phyloP scores from a whole-genome alignment of 441 rosid genomes.

The Populus hybrid region DNA sequence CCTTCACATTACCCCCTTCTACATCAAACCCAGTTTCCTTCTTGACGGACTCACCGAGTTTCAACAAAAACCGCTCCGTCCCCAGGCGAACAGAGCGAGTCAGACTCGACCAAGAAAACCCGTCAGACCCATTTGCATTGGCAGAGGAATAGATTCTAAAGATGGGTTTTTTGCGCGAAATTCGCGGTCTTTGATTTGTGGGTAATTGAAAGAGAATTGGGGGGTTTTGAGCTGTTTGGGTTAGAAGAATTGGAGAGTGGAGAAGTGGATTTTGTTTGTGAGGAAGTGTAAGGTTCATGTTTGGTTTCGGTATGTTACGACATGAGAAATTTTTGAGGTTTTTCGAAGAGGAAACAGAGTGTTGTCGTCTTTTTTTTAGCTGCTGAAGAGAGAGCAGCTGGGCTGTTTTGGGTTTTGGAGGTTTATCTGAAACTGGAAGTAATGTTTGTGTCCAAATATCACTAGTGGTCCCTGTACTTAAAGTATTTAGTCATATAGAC shows the following conservation, averaged over 20 bases:
- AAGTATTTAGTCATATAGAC: not conserved
- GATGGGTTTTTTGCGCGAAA: constrained; percentile 23
- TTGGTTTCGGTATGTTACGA: not conserved
- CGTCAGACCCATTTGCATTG: constrained; percentile 40
- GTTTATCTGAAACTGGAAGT: constrained; percentile 19
- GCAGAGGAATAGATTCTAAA: constrained; percentile 50
- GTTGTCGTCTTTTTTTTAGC: not conserved
- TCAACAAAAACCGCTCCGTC: constrained; percentile 53
- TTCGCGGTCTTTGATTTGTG: constrained; percentile 27
- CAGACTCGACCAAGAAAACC: constrained; percentile 58
- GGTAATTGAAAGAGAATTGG: constrained; percentile 27
- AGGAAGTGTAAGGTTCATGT: constrained; percentile 22
- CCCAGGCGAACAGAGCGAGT: constrained; percentile 44
- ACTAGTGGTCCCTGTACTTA: not conserved
- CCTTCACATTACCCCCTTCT: constrained; percentile 41
- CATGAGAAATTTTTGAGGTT: not conserved
- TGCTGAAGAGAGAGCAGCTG: not conserved
- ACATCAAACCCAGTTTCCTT: constrained; percentile 70
- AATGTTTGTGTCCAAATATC: not conserved
- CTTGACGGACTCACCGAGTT: constrained; percentile 57
- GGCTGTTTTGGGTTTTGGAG: constrained; percentile 16
- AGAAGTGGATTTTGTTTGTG: constrained; percentile 43
- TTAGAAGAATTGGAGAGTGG: constrained; percentile 26
- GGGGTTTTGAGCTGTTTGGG: constrained; percentile 22
- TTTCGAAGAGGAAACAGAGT: not conserved